A percentile compares a stretch with the other conserved stretches of the same genome.
Conservation (phyloP, 106 monocot genomes). For the Alisma plantagoaquatica region DNA sequence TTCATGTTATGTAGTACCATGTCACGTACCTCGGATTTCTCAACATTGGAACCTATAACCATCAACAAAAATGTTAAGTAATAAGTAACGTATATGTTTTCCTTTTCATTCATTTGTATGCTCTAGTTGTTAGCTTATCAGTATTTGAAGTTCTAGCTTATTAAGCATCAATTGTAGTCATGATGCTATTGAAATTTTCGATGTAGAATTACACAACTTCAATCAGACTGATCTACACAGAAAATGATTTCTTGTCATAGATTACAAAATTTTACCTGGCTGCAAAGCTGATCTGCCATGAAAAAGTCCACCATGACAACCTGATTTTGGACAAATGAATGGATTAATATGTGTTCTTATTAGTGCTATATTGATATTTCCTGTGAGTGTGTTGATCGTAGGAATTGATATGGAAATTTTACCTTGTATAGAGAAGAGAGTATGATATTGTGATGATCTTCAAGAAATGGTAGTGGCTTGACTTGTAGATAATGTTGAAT, state of each 20-base stretch:
- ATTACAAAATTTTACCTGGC: slow-evolving; percentile 90
- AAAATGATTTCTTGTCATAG: no score
- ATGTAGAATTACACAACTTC: no score
- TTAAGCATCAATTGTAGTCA: no score
- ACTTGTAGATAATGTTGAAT: slow-evolving; percentile 45
- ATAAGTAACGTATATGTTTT: neutral
- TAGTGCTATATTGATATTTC: neutral
- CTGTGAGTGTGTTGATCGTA: neutral
- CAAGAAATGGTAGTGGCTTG: slow-evolving; percentile 63
- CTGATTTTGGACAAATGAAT: no score
- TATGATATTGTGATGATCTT: slow-evolving; percentile 69
- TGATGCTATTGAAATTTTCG: no score
- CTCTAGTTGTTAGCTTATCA: no score
- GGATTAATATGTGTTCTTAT: slow-evolving; percentile 1
- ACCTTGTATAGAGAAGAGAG: slow-evolving; percentile 92
- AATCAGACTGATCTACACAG: no score
- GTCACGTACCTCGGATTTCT: slow-evolving; percentile 78
- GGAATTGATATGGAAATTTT: neutral
- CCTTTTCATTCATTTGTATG: neutral
- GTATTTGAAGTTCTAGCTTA: no score
- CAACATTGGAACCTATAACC: slow-evolving; percentile 79
- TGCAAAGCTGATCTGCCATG: slow-evolving; percentile 99
- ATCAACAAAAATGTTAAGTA: no score
- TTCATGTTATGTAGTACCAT: slow-evolving; percentile 97
- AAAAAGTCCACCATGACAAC: slow-evolving; percentile 98